Evolutionary conservation across 2,329 filamentous ascomycete genomes (phyloP).

Genomic region (Ilyonectria mors-panacis): DNA sequence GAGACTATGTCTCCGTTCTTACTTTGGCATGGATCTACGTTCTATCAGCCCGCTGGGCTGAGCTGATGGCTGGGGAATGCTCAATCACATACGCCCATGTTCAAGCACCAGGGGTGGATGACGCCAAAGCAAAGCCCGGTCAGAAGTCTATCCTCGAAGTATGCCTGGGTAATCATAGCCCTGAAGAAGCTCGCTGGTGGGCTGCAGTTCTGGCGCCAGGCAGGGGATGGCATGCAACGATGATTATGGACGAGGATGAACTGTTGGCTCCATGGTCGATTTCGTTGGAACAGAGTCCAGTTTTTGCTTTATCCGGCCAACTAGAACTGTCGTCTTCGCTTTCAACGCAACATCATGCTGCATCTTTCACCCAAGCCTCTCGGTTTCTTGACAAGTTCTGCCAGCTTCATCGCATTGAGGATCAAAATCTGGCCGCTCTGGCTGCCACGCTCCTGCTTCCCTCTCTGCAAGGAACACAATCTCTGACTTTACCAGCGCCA

Average conservation of each 20-base stretch:
- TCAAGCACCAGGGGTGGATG: not conserved
- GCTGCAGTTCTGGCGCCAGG: conserved; percentile 16
- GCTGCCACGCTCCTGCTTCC: conserved; percentile 18
- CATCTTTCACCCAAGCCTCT: conserved; percentile 6
- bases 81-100: no score
- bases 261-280: conserved; percentile 21
- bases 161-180: not conserved
- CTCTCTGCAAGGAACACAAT: not conserved
- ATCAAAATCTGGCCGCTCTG: conserved; percentile 21
- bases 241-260: conserved; percentile 4
- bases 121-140: not conserved
- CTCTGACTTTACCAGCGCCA: not conserved
- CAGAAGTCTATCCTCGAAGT: not conserved
- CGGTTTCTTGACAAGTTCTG: conserved; percentile 22
- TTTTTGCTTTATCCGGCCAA: conserved; percentile 7
- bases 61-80: no score
- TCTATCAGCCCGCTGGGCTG: no score
- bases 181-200: conserved; percentile 23
- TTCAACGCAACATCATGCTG: not conserved
- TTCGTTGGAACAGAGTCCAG: not conserved
- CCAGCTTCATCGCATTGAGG: conserved; percentile 14
- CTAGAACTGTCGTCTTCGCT: not conserved
- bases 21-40: no score
- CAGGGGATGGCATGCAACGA: conserved; percentile 16
- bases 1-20: no score